Percentiles rank a stretch among this genome's conserved stretches.
These are phyloP conservation scores for Lactarius hatsudake DNA, from an alignment of 768 basidiomycete genomes.

Conservation along the genomic window DNA sequence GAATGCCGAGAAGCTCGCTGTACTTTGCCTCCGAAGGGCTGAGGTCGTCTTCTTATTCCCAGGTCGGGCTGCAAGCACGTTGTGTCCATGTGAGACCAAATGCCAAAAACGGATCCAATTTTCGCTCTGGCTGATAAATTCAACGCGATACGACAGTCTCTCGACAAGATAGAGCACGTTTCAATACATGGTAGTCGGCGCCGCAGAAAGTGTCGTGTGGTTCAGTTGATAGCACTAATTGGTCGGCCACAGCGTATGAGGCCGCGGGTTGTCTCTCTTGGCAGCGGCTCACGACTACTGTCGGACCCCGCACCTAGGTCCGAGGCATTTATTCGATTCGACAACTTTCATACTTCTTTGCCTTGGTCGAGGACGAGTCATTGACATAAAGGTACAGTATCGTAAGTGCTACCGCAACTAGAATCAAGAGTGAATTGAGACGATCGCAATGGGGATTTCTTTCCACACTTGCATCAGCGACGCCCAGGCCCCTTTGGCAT, in stretches of 20 bases:
- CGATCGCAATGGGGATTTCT: background rate
- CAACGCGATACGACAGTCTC: slow-evolving; percentile 63
- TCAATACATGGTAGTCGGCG: background rate
- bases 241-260: background rate
- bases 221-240: background rate
- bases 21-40: background rate
- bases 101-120: background rate
- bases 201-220: background rate
- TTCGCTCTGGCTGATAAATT: slow-evolving; percentile 81
- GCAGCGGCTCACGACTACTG: background rate
- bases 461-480: background rate
- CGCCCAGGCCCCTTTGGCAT: background rate
- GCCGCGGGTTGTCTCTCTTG: background rate
- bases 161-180: background rate
- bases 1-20: background rate
- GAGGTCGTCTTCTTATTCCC: background rate
- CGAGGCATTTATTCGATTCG: background rate
- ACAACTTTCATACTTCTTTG: background rate
- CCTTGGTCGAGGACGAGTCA: background rate
- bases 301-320: background rate
- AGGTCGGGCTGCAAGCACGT: background rate
- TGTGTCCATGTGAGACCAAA: background rate
- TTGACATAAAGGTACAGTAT: no score
- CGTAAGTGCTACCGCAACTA: background rate
- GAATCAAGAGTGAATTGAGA: background rate